Conservation (phyloP, 148 eudicot species). For the Talinum fruticosum region DNA sequence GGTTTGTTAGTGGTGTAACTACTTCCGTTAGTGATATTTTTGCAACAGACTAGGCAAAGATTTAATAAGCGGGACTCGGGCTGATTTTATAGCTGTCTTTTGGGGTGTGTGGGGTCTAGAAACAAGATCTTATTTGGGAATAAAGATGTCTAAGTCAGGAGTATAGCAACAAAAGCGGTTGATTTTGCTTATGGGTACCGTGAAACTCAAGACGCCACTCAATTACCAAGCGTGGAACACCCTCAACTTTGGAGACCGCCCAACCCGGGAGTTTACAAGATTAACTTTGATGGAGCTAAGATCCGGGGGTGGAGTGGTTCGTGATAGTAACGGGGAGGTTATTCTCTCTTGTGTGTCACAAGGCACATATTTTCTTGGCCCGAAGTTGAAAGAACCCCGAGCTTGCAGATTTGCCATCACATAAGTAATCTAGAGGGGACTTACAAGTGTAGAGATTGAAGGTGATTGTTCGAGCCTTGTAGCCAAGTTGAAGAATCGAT, state of each 20-base stretch:
- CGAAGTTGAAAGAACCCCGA: not conserved
- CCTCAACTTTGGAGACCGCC: not conserved
- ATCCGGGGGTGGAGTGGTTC: not conserved
- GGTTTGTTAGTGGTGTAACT: not conserved
- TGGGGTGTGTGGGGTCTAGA: too few relatives aligned
- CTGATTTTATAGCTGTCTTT: too few relatives aligned
- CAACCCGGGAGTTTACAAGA: not conserved
- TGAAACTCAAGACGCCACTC: too few relatives aligned
- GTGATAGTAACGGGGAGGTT: not conserved
- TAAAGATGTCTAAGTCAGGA: too few relatives aligned
- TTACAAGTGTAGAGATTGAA: not conserved
- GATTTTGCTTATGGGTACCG: not conserved
- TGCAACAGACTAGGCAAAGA: not conserved
- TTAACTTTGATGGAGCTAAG: not conserved
- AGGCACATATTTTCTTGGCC: not conserved
- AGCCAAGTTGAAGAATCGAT: not conserved
- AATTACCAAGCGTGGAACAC: not conserved
- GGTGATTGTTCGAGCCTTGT: not conserved
- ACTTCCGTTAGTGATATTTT: not conserved
- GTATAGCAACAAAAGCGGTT: too few relatives aligned
- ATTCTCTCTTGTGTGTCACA: not conserved
- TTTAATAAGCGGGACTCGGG: too few relatives aligned
- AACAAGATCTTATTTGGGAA: too few relatives aligned
- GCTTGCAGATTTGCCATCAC: not conserved
- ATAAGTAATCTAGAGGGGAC: not conserved